Evolutionary conservation across 2,329 filamentous ascomycete species (phyloP).

Genomic region (Teratosphaeria viscida): DNA sequence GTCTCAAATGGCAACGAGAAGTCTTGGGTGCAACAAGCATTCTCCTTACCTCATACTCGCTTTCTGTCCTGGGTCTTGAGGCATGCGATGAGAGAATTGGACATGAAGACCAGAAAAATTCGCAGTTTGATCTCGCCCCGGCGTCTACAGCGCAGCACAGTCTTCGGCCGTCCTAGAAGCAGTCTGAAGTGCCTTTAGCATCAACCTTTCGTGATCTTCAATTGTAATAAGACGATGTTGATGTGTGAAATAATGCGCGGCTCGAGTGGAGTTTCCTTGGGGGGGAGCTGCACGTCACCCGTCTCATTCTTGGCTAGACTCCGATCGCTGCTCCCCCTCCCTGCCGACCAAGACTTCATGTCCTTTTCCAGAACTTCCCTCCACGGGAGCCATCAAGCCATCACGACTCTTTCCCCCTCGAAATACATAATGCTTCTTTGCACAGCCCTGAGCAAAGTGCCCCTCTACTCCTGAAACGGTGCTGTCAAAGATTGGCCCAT

Average conservation of each 20-base stretch:
- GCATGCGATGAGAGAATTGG: background rate
- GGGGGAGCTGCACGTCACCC: background rate
- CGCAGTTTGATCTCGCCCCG: background rate
- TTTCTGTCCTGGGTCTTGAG: background rate
- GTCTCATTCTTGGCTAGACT: background rate
- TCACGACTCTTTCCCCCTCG: background rate
- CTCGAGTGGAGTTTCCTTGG: background rate
- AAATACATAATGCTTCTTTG: background rate
- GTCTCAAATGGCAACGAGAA: background rate
- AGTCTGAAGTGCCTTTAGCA: too few relatives aligned
- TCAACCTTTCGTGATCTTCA: too few relatives aligned
- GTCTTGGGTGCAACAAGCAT: background rate
- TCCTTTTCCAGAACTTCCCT: background rate
- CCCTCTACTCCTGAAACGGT: background rate
- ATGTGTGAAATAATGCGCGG: background rate
- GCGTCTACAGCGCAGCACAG: too few relatives aligned
- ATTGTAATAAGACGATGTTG: background rate
- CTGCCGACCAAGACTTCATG: background rate
- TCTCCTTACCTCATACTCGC: background rate
- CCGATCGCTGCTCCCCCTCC: background rate
- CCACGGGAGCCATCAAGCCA: background rate
- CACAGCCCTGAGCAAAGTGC: background rate
- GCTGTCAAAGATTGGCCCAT: background rate
- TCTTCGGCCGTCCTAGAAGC: too few relatives aligned
- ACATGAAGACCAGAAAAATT: background rate